phyloP scores from a whole-genome alignment of 805 yeast genomes.

The Candida tammaniensis region DNA sequence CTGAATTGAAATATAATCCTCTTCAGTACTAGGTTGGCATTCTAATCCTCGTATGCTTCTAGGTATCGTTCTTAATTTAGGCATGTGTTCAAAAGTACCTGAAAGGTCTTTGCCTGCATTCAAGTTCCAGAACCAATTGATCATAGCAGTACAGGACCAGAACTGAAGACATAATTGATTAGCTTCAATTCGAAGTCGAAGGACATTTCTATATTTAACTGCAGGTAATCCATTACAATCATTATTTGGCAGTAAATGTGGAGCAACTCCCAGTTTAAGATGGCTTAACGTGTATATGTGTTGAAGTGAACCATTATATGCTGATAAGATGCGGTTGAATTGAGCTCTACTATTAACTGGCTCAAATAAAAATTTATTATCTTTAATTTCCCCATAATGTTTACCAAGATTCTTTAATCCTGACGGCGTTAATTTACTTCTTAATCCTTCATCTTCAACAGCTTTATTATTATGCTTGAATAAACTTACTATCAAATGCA shows the following conservation, averaged over 20 bases:
- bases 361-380: slow-evolving; percentile 38
- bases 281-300: slow-evolving; percentile 30
- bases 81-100: slow-evolving; percentile 25
- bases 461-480: slow-evolving; percentile 16
- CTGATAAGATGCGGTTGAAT: slow-evolving; percentile 13
- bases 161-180: slow-evolving; percentile 37
- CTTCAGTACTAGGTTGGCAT: slow-evolving; percentile 14
- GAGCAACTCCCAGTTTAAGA: slow-evolving; percentile 35
- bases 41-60: slow-evolving; percentile 4
- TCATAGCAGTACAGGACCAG: slow-evolving; percentile 40
- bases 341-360: slow-evolving; percentile 21
- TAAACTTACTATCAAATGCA: slow-evolving; percentile 26
- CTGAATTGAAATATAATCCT: slow-evolving; percentile 11
- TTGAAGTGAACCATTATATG: slow-evolving; percentile 22
- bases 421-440: slow-evolving; percentile 15
- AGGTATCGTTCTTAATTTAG: slow-evolving; percentile 15
- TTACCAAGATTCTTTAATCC: slow-evolving; percentile 17
- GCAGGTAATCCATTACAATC: too few relatives aligned
- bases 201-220: slow-evolving; percentile 29
- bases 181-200: slow-evolving; percentile 38
- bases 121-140: slow-evolving; percentile 36
- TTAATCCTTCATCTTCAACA: slow-evolving; percentile 11
- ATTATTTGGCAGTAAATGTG: slow-evolving; percentile 24
- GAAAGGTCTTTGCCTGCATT: slow-evolving; percentile 33
- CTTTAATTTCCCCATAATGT: slow-evolving; percentile 18